phyloP scores from a whole-genome alignment of 345 rosid species.

The Reutealis trisperma region DNA sequence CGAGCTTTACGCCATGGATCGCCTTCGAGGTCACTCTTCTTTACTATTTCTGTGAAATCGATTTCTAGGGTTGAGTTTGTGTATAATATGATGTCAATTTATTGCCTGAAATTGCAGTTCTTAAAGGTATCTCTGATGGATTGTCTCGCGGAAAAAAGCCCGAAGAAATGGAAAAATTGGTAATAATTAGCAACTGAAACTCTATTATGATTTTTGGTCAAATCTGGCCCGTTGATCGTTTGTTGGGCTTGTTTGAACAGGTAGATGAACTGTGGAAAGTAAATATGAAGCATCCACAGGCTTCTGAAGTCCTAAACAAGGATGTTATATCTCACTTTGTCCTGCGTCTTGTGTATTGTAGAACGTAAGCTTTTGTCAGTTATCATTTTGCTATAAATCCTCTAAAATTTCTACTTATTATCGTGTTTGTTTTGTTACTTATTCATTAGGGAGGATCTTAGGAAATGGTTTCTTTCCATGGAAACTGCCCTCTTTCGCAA shows the following conservation, averaged over 20 bases:
- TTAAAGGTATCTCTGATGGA: constrained; percentile 75
- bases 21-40: constrained; percentile 63
- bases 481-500: constrained; percentile 81
- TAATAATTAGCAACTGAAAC: constrained; percentile 10
- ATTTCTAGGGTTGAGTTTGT: background rate
- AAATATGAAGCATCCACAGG: constrained; percentile 63
- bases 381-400: background rate
- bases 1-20: constrained; percentile 89
- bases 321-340: constrained; percentile 85
- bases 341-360: constrained; percentile 83
- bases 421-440: constrained; percentile 1
- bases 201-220: background rate
- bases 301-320: constrained; percentile 54
- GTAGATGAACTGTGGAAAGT: constrained; percentile 53
- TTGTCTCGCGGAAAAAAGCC: constrained; percentile 77
- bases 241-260: constrained; percentile 29
- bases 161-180: constrained; percentile 72
- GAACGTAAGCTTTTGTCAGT: constrained; percentile 58
- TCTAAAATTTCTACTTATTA: background rate
- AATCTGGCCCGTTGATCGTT: background rate
- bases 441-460: constrained; percentile 67
- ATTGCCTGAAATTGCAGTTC: constrained; percentile 49
- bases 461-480: constrained; percentile 90
- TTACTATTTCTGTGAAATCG: background rate
- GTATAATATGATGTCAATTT: background rate